Percentiles rank a stretch among this genome's conserved stretches.
phyloP scores from a whole-genome alignment of 805 yeast species.

The Torulaspora gathmanii region DNA sequence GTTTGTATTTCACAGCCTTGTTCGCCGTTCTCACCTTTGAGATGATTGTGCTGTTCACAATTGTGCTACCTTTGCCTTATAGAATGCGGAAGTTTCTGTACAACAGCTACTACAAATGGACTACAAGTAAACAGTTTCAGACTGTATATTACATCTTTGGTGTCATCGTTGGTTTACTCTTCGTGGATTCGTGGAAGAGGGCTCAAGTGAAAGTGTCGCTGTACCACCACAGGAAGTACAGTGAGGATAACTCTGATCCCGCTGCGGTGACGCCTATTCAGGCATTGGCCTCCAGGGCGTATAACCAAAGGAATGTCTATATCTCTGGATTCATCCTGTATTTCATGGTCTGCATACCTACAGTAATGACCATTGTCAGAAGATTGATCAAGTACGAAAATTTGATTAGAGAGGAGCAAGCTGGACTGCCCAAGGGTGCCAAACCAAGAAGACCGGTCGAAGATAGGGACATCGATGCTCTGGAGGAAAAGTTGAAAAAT shows the following conservation, averaged over 20 bases:
- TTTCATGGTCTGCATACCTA: conserved; percentile 49
- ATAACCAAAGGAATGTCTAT: conserved; percentile 59
- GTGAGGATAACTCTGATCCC: conserved; percentile 25
- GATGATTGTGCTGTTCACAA: conserved; percentile 45
- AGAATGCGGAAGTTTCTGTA: conserved; percentile 43
- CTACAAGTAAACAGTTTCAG: conserved; percentile 39
- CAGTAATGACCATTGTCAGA: conserved; percentile 48
- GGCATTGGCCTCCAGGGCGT: conserved; percentile 54
- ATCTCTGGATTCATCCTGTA: conserved; percentile 60
- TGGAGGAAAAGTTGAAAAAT: conserved; percentile 36
- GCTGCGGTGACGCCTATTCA: conserved; percentile 41
- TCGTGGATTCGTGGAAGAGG: conserved; percentile 51
- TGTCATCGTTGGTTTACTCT: conserved; percentile 45
- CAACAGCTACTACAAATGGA: conserved; percentile 35
- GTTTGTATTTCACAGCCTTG: conserved; percentile 34
- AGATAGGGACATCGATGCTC: conserved; percentile 34
- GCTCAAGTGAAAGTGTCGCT: conserved; percentile 33
- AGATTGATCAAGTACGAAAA: conserved; percentile 49
- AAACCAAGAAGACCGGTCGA: conserved; percentile 17
- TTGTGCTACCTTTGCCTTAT: conserved; percentile 55
- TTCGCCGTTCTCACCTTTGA: conserved; percentile 49
- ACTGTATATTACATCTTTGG: conserved; percentile 43
- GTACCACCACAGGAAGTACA: conserved; percentile 22
- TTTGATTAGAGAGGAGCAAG: conserved; percentile 19
- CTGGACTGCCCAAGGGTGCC: conserved; percentile 14